These are phyloP conservation scores for Diddensiella transvaalensis DNA, from an alignment of 805 yeast species.

Conservation along the genomic window DNA sequence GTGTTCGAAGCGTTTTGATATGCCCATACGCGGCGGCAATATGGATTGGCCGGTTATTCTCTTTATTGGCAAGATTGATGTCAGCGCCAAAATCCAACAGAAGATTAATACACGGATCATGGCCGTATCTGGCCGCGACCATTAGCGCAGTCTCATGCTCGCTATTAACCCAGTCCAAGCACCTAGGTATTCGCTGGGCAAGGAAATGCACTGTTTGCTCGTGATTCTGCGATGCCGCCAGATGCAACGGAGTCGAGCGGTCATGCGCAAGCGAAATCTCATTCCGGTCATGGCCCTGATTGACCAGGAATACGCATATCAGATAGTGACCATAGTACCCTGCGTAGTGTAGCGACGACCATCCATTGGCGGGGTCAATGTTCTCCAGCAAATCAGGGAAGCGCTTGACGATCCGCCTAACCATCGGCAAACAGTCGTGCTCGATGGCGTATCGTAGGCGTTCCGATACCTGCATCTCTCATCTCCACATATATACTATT, in stretches of 20 bases:
- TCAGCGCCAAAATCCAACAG: constrained; percentile 75
- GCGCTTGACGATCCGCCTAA: constrained; percentile 59
- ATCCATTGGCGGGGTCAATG: constrained; percentile 67
- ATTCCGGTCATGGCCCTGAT: constrained; percentile 51
- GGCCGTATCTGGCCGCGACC: constrained; percentile 58
- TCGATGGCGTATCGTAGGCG: constrained; percentile 68
- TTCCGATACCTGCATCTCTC: constrained; percentile 34
- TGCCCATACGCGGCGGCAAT: constrained; percentile 72
- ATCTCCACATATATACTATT: too few relatives aligned
- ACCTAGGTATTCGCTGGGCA: constrained; percentile 58
- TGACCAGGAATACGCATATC: constrained; percentile 54
- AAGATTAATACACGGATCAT: constrained; percentile 58
- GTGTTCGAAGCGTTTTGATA: constrained; percentile 49
- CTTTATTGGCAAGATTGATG: constrained; percentile 62
- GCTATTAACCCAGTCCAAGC: constrained; percentile 58
- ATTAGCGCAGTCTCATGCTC: constrained; percentile 48
- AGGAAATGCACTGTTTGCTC: constrained; percentile 71
- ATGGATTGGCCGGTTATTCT: constrained; percentile 83
- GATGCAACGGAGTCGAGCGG: constrained; percentile 64
- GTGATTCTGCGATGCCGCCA: constrained; percentile 60
- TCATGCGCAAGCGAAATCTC: constrained; percentile 52
- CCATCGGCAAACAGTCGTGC: constrained; percentile 60
- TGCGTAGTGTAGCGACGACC: constrained; percentile 82
- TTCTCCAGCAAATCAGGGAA: constrained; percentile 69
- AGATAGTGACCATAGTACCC: constrained; percentile 68